Base-by-base conservation (phyloP, 768 basidiomycete genomes). In the Dacryopinax primogenitus region DNA sequence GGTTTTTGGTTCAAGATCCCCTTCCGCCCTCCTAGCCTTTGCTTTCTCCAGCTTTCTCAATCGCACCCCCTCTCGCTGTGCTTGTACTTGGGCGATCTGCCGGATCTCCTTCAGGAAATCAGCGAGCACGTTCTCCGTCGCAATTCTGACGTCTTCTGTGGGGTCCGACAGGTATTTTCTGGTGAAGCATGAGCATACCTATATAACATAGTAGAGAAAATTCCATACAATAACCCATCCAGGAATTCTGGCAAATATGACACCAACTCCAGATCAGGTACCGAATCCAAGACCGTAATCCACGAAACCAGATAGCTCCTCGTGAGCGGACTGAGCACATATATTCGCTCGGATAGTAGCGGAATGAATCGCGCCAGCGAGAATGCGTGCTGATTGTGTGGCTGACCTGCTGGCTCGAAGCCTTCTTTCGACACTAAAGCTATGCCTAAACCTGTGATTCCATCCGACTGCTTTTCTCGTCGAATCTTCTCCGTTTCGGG, bases 101-200 rank as follows among this genome's bases (percentile, higher is more conserved):
- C 85, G 84, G 70, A 96, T 90, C 75, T 99, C 96, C 36, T 87
- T 83, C 44, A 98, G 78, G 69, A 98, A 92, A 68, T 93, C 91
- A 6, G 86, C 87, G 2, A 98, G 80, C 6, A 95, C 80, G 66
- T 87, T 88, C 73, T 96, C 91, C 4, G 95, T 93, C 13, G 90
- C 90, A 9, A 90, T 85, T 13, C 90, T 83, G 16, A 99, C 93
- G 71, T 99, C 95, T 70, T 90, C 87, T 0, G 86, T 93, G 0
- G 92, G 92, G 74, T 99, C 96, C 0, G 91, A 91, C 15, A 98
- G 85, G 73, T 97, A 99, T 77, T 89, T 92, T 69, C 93, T 95
- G 71, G 3, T 64, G 18, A 66, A 45, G 62, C 71, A 64, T 67
- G 67, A 67, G 44, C 26, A 62, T 62, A 30, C 41, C 33, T 68